Evolutionary conservation across 1,284 basidiomycete genomes (phyloP), one percentile per base, ranked within the genome.

Genomic region (Ceratobasidium papillatum): DNA sequence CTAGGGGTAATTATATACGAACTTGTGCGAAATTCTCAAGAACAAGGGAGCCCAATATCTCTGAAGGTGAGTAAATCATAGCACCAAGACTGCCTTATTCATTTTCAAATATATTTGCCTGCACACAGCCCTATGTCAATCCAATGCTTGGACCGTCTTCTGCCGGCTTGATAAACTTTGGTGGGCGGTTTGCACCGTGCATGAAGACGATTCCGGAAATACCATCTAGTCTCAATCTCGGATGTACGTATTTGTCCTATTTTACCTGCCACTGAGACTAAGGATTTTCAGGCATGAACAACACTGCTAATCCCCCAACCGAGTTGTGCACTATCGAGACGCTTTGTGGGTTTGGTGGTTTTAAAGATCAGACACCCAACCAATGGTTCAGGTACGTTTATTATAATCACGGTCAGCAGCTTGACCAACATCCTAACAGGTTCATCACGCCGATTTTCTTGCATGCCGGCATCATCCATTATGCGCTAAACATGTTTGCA

Each of bases 141-240:
- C 92, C 91, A 7, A 98, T 98, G 95, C 85, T 96, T 34, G 96
- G 96, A 0, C 96, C 96, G 0, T 92, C 94, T 0, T 88, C 88
- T 51, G 90, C 91, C 56, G 94, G 93, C 3, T 84, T 99, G 19
- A 95, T 98, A 78, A 89, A 93, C 77, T 85, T 95, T 61, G 96
- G 93, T n/a, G 61, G 30, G 19, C 93, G 97, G 19, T 99, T 96
- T 80, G 94, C 94, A 8, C 90, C 92, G 1, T 92, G 90, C 79
- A 96, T 97, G 93, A 96, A 95, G 79, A 77, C 83, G 36, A 88
- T 96, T 34, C 75, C 83, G 47, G 86, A 84, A 56, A 81, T 96
- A 22, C 86, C 93, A 32, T 85, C 87, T 8, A 86, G 87, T 1
- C 88, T 88, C 2, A 79, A 82, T 11, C 83, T 95, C 66, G 87